Percentiles rank a stretch among this genome's conserved stretches.
phyloP scores from a whole-genome alignment of 176 grass and related monocot species.

The Chrysopogon serrulatus region DNA sequence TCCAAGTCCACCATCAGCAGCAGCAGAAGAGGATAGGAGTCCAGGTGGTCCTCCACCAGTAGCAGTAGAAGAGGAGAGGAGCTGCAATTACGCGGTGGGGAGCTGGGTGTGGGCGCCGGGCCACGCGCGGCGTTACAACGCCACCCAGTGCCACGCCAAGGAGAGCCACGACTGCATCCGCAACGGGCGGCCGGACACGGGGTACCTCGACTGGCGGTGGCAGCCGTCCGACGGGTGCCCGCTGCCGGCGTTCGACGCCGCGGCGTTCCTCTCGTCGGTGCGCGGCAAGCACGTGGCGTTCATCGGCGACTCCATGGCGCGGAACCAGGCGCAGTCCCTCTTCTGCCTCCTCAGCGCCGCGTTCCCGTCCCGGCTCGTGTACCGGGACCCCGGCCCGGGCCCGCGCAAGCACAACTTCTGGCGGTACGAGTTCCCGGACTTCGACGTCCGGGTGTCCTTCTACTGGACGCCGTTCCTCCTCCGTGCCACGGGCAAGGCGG shows the following conservation, averaged over 20 bases:
- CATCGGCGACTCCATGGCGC: constrained; percentile 46
- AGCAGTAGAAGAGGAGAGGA: background rate
- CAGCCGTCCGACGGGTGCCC: constrained; percentile 20
- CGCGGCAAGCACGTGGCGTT: constrained; percentile 35
- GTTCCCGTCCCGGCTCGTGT: constrained; percentile 17
- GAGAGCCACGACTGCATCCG: constrained; percentile 48
- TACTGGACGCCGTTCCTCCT: constrained; percentile 52
- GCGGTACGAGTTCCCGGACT: constrained; percentile 19
- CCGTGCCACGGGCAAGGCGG: background rate
- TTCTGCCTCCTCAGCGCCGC: constrained; percentile 26
- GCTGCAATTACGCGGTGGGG: constrained; percentile 37
- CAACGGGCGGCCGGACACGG: constrained; percentile 37
- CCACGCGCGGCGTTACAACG: constrained; percentile 30
- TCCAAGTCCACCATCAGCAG: background rate
- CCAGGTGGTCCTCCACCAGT: background rate
- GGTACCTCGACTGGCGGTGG: constrained; percentile 55
- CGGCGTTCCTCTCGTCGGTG: constrained; percentile 2
- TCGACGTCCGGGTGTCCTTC: constrained; percentile 34
- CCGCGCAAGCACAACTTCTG: constrained; percentile 3
- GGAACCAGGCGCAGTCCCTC: constrained; percentile 51
- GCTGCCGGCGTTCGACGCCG: constrained; percentile 31
- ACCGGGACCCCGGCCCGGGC: background rate
- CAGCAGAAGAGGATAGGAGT: background rate
- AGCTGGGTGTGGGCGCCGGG: constrained; percentile 37
- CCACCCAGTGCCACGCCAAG: constrained; percentile 27